phyloP scores from a whole-genome alignment of 345 rosid species.

The Psidium friedrichsthalianum region DNA sequence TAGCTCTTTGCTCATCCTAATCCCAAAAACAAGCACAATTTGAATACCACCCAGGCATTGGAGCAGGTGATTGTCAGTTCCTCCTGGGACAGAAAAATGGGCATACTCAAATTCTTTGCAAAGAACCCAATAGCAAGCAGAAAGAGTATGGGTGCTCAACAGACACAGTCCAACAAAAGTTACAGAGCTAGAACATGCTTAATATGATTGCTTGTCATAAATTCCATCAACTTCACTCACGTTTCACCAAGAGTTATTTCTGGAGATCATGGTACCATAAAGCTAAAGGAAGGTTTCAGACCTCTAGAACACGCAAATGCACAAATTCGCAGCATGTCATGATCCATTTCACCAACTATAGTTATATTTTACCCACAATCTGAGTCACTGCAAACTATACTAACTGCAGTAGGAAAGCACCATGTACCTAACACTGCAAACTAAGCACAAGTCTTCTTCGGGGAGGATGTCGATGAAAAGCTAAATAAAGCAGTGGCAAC shows the following conservation, averaged over 20 bases:
- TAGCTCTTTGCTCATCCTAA: background rate
- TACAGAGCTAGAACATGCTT: background rate
- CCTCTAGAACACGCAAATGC: background rate
- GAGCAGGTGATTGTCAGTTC: background rate
- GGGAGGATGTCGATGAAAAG: background rate
- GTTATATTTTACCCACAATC: background rate
- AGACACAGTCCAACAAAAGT: background rate
- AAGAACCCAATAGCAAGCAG: background rate
- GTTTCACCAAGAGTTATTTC: background rate
- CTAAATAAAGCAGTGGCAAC: background rate
- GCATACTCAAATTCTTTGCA: background rate
- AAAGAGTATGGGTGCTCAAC: background rate
- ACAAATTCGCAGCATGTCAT: background rate
- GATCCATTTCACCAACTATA: background rate
- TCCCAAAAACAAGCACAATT: background rate
- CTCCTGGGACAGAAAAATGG: background rate
- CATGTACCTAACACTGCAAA: background rate
- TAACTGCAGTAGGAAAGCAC: background rate
- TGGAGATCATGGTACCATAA: background rate
- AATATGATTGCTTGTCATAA: background rate
- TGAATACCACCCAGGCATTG: background rate
- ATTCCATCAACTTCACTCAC: background rate
- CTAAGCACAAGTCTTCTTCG: background rate
- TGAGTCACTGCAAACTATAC: background rate
- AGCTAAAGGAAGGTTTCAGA: background rate